phyloP scores from a whole-genome alignment of 2,329 filamentous ascomycete genomes.

The Aspergillus latus region DNA sequence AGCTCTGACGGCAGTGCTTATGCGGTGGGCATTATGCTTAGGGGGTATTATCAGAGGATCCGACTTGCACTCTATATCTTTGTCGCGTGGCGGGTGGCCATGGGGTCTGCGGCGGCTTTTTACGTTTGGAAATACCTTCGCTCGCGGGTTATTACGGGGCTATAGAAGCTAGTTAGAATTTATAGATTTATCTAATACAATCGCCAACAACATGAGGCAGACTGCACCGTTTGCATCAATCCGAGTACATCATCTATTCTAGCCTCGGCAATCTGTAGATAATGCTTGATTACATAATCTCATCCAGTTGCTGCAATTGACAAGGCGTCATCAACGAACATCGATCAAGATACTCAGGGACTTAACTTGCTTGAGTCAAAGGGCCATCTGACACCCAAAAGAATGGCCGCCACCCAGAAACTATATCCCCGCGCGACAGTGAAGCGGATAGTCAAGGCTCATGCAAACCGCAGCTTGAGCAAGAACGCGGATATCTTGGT shows the following conservation, averaged over 20 bases:
- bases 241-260: too few relatives aligned
- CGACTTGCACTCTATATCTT: slow-evolving; percentile 43
- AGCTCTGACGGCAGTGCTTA: slow-evolving; percentile 31
- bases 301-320: background rate
- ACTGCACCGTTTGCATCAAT: too few relatives aligned
- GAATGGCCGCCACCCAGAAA: slow-evolving; percentile 67
- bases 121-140: slow-evolving; percentile 33
- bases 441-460: slow-evolving; percentile 87
- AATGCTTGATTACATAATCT: background rate
- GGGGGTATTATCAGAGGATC: slow-evolving; percentile 45
- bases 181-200: background rate
- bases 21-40: slow-evolving; percentile 43
- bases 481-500: slow-evolving; percentile 87
- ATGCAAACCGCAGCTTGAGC: slow-evolving; percentile 74
- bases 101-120: slow-evolving; percentile 32
- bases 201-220: too few relatives aligned
- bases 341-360: background rate
- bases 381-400: background rate
- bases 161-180: background rate
- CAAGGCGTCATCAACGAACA: too few relatives aligned
- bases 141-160: slow-evolving; percentile 6
- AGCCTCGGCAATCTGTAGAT: background rate
- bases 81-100: slow-evolving; percentile 37
- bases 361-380: background rate
- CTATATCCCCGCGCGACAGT: slow-evolving; percentile 80